Conservation (phyloP, 768 basidiomycete species). For the Hygrophoropsis aurantiaca region DNA sequence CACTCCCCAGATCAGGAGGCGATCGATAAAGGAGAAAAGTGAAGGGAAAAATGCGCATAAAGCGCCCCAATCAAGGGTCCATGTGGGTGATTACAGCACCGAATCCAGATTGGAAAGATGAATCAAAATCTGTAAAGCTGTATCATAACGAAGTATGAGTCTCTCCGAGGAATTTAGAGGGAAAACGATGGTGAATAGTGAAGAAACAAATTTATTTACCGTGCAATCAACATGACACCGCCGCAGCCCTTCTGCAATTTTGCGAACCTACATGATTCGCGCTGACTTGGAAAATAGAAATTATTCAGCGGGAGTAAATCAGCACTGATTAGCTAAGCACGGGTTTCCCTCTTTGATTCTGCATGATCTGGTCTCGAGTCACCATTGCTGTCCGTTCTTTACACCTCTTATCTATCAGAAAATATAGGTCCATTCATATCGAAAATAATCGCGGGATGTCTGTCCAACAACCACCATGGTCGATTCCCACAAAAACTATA, state of each 20-base stretch:
- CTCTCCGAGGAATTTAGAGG: not conserved
- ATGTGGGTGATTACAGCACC: not conserved
- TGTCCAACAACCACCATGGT: conserved; percentile 57
- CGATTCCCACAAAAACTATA: conserved; percentile 32
- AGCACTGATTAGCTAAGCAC: conserved; percentile 5
- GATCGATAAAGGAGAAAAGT: too few relatives aligned
- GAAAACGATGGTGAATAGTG: not conserved
- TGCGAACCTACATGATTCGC: not conserved
- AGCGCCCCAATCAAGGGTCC: not conserved
- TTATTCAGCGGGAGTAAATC: not conserved
- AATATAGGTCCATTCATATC: conserved; percentile 5
- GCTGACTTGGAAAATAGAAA: conserved; percentile 2
- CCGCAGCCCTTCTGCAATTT: not conserved
- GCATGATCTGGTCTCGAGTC: conserved; percentile 24
- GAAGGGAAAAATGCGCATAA: too few relatives aligned
- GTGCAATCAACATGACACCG: conserved; percentile 16
- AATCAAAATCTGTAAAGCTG: too few relatives aligned
- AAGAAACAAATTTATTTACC: conserved; percentile 10
- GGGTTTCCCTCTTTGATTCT: conserved; percentile 1
- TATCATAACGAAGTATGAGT: too few relatives aligned
- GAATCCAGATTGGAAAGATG: too few relatives aligned
- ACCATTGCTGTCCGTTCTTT: conserved; percentile 3
- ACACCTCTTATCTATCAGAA: conserved; percentile 8
- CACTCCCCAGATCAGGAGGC: too few relatives aligned
- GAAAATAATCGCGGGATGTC: conserved; percentile 41